Conservation (phyloP, 2,329 filamentous ascomycete species). For the Emergomyces orientalis region DNA sequence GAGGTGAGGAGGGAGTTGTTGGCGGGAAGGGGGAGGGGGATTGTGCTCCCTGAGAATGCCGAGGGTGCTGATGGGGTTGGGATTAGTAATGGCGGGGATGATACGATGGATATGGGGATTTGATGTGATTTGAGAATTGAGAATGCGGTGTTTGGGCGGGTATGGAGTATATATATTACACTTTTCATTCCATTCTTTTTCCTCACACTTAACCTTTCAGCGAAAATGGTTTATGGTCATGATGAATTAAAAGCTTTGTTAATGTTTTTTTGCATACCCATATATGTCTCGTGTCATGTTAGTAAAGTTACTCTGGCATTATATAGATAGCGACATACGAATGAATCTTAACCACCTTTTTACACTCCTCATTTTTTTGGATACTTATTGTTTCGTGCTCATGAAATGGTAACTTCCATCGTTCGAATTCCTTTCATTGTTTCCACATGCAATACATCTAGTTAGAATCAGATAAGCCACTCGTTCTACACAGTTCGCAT, state of each 20-base stretch:
- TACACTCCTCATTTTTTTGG: no score
- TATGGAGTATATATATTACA: neutral
- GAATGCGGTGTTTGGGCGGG: neutral
- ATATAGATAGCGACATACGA: no score
- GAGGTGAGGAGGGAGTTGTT: conserved; percentile 84
- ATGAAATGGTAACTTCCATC: neutral
- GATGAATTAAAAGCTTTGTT: neutral
- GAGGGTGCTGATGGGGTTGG: conserved; percentile 36
- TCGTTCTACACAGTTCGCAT: no score
- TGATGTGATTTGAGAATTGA: neutral
- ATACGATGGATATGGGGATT: conserved; percentile 71
- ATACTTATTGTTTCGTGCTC: neutral
- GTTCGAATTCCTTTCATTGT: neutral
- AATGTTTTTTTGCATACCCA: neutral
- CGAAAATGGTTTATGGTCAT: neutral
- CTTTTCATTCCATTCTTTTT: neutral
- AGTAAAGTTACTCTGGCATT: no score
- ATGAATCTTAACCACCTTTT: no score
- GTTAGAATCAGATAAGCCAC: no score
- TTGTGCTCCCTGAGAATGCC: conserved; percentile 45
- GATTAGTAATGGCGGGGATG: conserved; percentile 59
- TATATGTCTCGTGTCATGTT: no score
- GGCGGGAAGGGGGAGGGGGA: conserved; percentile 75
- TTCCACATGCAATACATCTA: no score
- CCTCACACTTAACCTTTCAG: neutral